Evolutionary conservation across 139 green algal species (phyloP).

Genomic region (Limnomonas spitsbergensis): DNA sequence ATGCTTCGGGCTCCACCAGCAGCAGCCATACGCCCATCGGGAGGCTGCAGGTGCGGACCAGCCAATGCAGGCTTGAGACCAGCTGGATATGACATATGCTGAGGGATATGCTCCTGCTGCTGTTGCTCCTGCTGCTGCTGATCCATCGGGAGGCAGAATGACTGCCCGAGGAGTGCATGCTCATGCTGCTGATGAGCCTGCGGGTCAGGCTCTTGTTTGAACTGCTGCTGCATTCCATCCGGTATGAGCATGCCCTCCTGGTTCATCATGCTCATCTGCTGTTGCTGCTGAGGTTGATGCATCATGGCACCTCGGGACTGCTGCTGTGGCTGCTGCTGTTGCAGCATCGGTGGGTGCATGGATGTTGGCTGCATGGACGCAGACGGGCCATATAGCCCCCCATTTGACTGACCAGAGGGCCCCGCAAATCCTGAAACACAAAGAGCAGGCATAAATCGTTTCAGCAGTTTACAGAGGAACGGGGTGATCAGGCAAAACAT

Average conservation of each 20-base stretch:
- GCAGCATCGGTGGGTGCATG: too few species aligned
- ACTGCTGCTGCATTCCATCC: not conserved
- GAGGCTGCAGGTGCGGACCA: not conserved
- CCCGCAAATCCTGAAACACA: too few species aligned
- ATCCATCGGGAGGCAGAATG: not conserved
- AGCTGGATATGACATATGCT: not conserved
- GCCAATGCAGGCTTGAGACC: constrained; percentile 3
- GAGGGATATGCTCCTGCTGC: not conserved
- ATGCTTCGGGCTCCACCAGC: not conserved
- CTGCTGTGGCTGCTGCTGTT: too few species aligned
- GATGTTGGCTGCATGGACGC: too few species aligned
- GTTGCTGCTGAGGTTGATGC: constrained; percentile 26
- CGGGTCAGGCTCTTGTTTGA: not conserved
- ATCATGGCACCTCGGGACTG: not conserved
- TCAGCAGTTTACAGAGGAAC: too few species aligned
- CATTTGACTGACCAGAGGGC: too few species aligned
- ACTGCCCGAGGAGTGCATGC: not conserved
- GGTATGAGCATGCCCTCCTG: not conserved
- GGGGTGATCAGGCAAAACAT: too few species aligned
- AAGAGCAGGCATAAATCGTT: too few species aligned
- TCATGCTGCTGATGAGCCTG: not conserved
- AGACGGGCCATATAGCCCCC: too few species aligned
- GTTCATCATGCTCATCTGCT: constrained; percentile 20
- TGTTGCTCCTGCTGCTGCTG: not conserved
- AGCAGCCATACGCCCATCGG: not conserved